Percentiles rank a stretch among this genome's conserved stretches.
Evolutionary conservation across 2,329 filamentous ascomycete genomes (phyloP).

Genomic region (Sporothrix humicola): DNA sequence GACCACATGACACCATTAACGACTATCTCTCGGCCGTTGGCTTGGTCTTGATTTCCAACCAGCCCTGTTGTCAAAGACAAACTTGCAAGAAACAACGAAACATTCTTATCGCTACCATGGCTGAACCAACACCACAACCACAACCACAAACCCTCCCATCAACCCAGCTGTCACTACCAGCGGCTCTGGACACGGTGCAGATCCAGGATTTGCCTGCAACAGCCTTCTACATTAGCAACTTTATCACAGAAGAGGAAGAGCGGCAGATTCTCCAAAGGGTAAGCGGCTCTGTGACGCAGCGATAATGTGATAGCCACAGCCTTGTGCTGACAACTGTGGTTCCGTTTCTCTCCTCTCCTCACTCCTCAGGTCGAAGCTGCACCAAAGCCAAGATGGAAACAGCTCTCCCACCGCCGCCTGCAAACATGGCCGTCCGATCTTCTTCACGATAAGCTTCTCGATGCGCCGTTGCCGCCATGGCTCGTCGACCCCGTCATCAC

Average conservation of each 20-base stretch:
- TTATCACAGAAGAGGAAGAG: conserved; percentile 80
- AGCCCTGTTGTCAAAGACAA: not conserved
- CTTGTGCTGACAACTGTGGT: conserved; percentile 6
- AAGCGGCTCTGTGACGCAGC: conserved; percentile 20
- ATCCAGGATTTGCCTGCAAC: conserved; percentile 64
- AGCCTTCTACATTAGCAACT: conserved; percentile 86
- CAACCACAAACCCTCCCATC: not conserved
- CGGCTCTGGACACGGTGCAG: conserved; percentile 56
- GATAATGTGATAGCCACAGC: not conserved
- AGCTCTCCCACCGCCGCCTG: conserved; percentile 84
- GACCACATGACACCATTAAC: conserved; percentile 16
- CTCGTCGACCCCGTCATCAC: conserved; percentile 72
- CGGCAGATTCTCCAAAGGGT: conserved; percentile 72
- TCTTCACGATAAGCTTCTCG: conserved; percentile 76
- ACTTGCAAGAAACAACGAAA: not conserved
- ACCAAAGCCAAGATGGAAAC: conserved; percentile 81
- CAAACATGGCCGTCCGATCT: conserved; percentile 90
- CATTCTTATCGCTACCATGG: conserved; percentile 29
- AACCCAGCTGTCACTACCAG: conserved; percentile 46
- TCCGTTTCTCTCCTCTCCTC: not conserved
- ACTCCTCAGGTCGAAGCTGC: conserved; percentile 59
- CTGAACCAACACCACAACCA: not conserved
- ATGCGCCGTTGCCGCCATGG: conserved; percentile 75
- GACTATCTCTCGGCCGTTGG: not conserved
- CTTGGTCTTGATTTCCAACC: conserved; percentile 12